These are phyloP conservation scores for Paramecium bursaria DNA, from an alignment of 73 alveolate genomes.

Conservation along the genomic window DNA sequence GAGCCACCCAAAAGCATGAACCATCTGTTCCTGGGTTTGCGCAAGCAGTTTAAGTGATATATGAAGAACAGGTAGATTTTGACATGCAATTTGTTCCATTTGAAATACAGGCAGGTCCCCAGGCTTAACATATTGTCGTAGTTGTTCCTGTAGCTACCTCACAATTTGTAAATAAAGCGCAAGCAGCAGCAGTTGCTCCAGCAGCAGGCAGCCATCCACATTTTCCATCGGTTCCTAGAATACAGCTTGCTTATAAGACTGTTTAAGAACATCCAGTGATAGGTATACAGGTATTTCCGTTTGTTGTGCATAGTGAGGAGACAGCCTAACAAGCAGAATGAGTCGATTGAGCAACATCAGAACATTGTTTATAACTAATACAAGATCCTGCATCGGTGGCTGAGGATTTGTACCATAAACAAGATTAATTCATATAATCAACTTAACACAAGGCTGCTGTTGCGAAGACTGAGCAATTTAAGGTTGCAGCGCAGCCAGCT, in stretches of 20 bases:
- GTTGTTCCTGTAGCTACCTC: neutral
- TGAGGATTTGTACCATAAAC: constrained; percentile 53
- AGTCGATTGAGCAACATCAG: neutral
- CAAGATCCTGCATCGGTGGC: too few species aligned
- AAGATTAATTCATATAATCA: constrained; percentile 1
- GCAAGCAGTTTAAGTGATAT: constrained; percentile 40
- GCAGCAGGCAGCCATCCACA: too few species aligned
- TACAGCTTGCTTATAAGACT: neutral
- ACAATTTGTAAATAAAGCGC: constrained; percentile 10
- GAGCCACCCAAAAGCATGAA: constrained; percentile 36
- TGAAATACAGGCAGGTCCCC: neutral
- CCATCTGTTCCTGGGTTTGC: constrained; percentile 35
- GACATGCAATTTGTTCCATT: constrained; percentile 36
- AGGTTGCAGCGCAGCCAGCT: constrained; percentile 8
- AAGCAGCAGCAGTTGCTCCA: neutral
- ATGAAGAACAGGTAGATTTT: neutral
- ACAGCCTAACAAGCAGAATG: neutral
- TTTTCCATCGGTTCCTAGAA: constrained; percentile 33
- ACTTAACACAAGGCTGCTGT: neutral
- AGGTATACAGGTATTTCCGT: neutral
- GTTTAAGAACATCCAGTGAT: neutral
- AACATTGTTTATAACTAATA: neutral
- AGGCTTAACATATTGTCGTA: neutral
- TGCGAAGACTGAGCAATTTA: neutral
- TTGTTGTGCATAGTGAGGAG: neutral